Percentiles rank a stretch among this genome's conserved stretches.
phyloP scores from a whole-genome alignment of 1,284 basidiomycete species.

The Ceratobasidium sp. region DNA sequence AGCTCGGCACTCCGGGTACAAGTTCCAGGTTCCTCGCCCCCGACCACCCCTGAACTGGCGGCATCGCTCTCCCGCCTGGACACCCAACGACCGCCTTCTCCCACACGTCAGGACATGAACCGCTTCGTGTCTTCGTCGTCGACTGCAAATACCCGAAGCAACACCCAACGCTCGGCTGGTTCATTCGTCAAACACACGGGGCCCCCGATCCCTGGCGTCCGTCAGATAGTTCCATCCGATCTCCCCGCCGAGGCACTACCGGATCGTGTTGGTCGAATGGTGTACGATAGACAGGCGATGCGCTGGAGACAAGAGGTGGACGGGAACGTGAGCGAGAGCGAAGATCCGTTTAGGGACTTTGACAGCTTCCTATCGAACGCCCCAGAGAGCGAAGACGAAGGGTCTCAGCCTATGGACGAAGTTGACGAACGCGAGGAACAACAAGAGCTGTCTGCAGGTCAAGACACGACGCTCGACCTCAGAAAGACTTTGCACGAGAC shows the following conservation, averaged over 20 bases:
- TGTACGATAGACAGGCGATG: conserved; percentile 80
- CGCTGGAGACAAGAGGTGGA: conserved; percentile 77
- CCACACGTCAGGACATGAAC: conserved; percentile 72
- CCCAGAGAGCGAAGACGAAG: conserved; percentile 49
- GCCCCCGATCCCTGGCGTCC: conserved; percentile 51
- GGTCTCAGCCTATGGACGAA: conserved; percentile 58
- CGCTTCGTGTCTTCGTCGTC: conserved; percentile 75
- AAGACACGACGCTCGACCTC: conserved; percentile 38
- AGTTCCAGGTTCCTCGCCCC: background rate
- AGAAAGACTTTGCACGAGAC: conserved; percentile 38
- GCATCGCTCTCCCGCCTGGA: conserved; percentile 52
- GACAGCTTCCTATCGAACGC: conserved; percentile 63
- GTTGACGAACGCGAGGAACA: conserved; percentile 50
- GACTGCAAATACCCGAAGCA: conserved; percentile 18
- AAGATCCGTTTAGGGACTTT: conserved; percentile 86
- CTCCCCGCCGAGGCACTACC: conserved; percentile 66
- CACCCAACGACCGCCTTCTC: conserved; percentile 54
- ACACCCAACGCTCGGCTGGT: conserved; percentile 51
- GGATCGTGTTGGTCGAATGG: conserved; percentile 83
- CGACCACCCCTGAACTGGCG: conserved; percentile 40
- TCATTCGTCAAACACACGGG: conserved; percentile 87
- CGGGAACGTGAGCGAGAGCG: conserved; percentile 59
- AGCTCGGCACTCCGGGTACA: conserved; percentile 11
- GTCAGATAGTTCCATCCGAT: conserved; percentile 76
- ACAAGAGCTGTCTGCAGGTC: conserved; percentile 33